phyloP scores from a whole-genome alignment of 2,329 filamentous ascomycete species.

The Aspergillus sp. region DNA sequence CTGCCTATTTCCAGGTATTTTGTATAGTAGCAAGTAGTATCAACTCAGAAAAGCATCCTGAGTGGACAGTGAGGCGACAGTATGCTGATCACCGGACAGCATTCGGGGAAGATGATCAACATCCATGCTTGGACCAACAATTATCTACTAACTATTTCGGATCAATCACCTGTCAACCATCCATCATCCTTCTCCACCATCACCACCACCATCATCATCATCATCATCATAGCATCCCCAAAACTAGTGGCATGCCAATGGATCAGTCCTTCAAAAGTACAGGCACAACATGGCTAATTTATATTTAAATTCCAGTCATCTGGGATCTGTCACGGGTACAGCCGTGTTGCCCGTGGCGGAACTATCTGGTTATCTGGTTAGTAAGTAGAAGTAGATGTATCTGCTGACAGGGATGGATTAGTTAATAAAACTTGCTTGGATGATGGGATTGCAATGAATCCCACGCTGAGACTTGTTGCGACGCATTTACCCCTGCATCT shows the following conservation, averaged over 20 bases:
- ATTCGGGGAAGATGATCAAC: background rate
- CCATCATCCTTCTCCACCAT: background rate
- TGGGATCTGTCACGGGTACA: background rate
- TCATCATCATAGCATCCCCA: too few species aligned
- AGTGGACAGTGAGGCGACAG: constrained; percentile 1
- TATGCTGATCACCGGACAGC: constrained; percentile 11
- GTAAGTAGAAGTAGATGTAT: too few species aligned
- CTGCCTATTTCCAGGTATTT: background rate
- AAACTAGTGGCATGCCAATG: background rate
- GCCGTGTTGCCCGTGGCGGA: background rate
- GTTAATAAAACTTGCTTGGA: too few species aligned
- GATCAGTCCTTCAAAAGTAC: background rate
- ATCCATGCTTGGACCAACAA: background rate
- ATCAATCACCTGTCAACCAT: constrained; percentile 2
- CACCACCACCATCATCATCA: too few species aligned
- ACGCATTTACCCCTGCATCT: background rate
- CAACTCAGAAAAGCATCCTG: background rate
- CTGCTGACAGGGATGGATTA: too few species aligned
- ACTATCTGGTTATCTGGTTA: too few species aligned
- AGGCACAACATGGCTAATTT: background rate
- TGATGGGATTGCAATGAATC: background rate
- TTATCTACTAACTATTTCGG: background rate
- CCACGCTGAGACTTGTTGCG: too few species aligned
- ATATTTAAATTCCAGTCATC: background rate
- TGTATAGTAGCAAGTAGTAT: too few species aligned